phyloP scores from a whole-genome alignment of 2,329 filamentous ascomycete genomes.

The Diaporthe australafricana region DNA sequence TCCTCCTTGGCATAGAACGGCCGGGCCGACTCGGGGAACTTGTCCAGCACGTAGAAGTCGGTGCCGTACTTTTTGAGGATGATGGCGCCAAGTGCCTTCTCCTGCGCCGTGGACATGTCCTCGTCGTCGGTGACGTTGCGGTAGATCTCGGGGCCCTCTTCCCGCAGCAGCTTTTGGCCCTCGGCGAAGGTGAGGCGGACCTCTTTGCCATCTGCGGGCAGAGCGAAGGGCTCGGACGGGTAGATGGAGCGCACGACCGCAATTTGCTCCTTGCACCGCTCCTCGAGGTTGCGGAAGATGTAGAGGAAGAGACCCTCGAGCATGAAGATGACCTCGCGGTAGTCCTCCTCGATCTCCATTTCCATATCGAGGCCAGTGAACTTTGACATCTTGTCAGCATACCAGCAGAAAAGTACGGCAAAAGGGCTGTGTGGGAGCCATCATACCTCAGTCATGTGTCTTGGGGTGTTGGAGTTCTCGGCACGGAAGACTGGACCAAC shows the following conservation, averaged over 20 bases:
- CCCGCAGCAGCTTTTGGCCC: constrained; percentile 80
- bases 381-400: constrained; percentile 50
- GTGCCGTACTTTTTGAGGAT: constrained; percentile 90
- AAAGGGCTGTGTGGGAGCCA: background rate
- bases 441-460: constrained; percentile 81
- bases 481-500: constrained; percentile 86
- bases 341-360: constrained; percentile 86
- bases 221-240: constrained; percentile 80
- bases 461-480: constrained; percentile 86
- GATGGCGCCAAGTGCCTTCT: constrained; percentile 88
- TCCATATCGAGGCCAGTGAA: constrained; percentile 91
- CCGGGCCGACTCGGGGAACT: constrained; percentile 89
- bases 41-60: constrained; percentile 97
- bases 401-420: background rate
- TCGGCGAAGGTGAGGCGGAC: constrained; percentile 83
- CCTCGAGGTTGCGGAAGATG: constrained; percentile 81
- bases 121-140: constrained; percentile 79
- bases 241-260: constrained; percentile 79
- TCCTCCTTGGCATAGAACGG: constrained; percentile 94
- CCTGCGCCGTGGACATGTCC: constrained; percentile 83
- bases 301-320: constrained; percentile 80
- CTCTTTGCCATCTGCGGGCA: constrained; percentile 80
- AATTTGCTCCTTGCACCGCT: constrained; percentile 77
- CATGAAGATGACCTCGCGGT: constrained; percentile 79
- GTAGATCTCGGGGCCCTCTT: constrained; percentile 76